Base-by-base conservation (phyloP, 2,329 filamentous ascomycete genomes). In the Hymenoscyphus fructigenus region DNA sequence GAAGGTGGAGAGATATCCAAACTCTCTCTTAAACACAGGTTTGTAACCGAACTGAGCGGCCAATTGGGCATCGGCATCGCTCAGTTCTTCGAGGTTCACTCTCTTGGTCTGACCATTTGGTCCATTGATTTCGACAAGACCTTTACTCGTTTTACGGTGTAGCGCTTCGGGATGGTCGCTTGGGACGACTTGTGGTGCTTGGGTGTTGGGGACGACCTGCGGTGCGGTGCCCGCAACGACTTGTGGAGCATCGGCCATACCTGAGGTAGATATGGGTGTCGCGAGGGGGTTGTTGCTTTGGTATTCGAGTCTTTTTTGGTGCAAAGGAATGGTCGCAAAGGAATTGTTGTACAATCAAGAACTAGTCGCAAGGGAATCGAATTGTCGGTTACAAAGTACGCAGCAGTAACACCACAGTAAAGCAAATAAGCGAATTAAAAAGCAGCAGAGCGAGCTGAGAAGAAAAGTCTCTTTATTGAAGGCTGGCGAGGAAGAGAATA, bases 11-110 rank as follows among this genome's bases (percentile, higher is more conserved):
- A 84, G 76, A 63, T 84, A 85, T 63, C 80, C 80, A 68, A 87
- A 87, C 70, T 87, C 83, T 68, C 85, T 81, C 74, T 84, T 84
- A 76, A 86, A 85, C 62, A 86, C 84, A 74, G 83, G 70, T 32
- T 72, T 73, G 60, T 75, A 75, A 36, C 74, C 73, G 65, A 75
- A 75, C 41, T 74, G 64, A 20, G 70, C 68, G n/a, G 73, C 72
- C 17, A 76, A 66, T 59, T 71, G 69, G n/a, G 72, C 74, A 70
- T 75, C 74, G 20, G 70, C 74, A 59, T 69, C 66, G 50, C 66
- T 70, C 57, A 72, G 57, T 44, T 73, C 69, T 36, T 69, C 68
- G 38, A 71, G 61, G 38, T 72, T 69, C 50, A 70, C 61, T 23
- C 59, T 65, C 57, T 61, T 61, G 14, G 59, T 60, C 5, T 67